Evolutionary conservation across 371 early-diverging fungal species (phyloP).

Genomic region (Entomophthora muscae): DNA sequence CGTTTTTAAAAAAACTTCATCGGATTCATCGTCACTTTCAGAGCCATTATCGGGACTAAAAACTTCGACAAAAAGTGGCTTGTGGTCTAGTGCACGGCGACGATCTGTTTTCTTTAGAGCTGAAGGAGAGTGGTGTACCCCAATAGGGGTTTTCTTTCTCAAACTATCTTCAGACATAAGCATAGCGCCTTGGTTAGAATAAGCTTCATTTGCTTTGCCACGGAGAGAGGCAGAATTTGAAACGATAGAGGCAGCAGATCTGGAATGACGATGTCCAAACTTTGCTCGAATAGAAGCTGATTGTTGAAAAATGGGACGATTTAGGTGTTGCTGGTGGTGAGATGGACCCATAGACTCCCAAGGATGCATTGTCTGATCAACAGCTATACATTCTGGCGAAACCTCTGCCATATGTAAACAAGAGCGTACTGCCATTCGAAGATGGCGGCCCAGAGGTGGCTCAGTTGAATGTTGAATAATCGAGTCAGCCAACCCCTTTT

Average conservation of each 20-base stretch:
- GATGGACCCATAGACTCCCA: background rate
- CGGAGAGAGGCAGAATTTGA: background rate
- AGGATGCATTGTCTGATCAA: conserved; percentile 10
- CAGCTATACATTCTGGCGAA: conserved; percentile 21
- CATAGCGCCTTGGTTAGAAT: conserved; percentile 6
- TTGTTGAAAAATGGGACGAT: background rate
- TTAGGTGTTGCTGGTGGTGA: background rate
- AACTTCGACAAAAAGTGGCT: background rate
- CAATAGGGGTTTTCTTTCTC: background rate
- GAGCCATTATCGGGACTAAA: background rate
- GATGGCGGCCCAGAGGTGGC: conserved; percentile 19
- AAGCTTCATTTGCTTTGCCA: background rate
- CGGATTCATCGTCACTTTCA: background rate
- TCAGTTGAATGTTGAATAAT: conserved; percentile 18
- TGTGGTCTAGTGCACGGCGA: background rate
- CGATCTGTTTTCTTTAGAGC: background rate
- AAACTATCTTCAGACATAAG: conserved; percentile 1
- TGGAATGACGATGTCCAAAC: conserved; percentile 6
- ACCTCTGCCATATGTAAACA: conserved; percentile 20
- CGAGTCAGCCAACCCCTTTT: conserved; percentile 17
- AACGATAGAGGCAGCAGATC: background rate
- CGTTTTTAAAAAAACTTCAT: no score
- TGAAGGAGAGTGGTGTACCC: background rate
- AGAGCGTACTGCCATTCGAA: conserved; percentile 24
- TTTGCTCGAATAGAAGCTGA: background rate